phyloP scores from a whole-genome alignment of 2,329 filamentous ascomycete species.

The Verticillium klebahnii region DNA sequence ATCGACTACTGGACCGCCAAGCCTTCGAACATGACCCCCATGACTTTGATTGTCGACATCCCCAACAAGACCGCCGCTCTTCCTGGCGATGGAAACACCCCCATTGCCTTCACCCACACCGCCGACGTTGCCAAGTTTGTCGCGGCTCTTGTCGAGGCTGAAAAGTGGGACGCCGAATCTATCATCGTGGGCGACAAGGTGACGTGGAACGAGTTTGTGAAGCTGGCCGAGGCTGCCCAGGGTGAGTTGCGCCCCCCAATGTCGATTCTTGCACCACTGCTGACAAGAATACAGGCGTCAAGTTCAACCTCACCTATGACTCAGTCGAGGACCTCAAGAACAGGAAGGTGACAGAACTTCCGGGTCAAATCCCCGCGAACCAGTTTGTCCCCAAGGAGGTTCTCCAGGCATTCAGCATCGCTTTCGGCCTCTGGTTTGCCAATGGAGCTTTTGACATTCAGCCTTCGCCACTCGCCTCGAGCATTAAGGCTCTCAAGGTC shows the following conservation, averaged over 20 bases:
- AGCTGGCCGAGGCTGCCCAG: conserved; percentile 27
- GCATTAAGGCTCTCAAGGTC: conserved; percentile 18
- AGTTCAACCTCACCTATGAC: conserved; percentile 29
- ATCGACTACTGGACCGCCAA: conserved; percentile 38
- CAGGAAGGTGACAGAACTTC: conserved; percentile 29
- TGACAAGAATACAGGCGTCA: conserved; percentile 16
- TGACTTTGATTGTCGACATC: conserved; percentile 38
- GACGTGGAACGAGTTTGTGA: conserved; percentile 38
- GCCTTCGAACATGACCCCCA: conserved; percentile 30
- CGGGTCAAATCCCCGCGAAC: conserved; percentile 17
- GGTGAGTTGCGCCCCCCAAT: conserved; percentile 21
- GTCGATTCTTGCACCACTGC: too few relatives aligned
- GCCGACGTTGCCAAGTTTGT: conserved; percentile 43
- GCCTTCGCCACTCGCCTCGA: conserved; percentile 14
- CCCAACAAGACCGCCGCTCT: conserved; percentile 37
- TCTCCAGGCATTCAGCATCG: conserved; percentile 15
- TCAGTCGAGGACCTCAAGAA: conserved; percentile 23
- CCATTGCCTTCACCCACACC: conserved; percentile 41
- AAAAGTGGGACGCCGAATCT: conserved; percentile 35
- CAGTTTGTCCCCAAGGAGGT: conserved; percentile 17
- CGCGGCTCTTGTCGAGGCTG: conserved; percentile 31
- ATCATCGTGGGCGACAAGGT: conserved; percentile 32
- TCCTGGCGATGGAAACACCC: conserved; percentile 39
- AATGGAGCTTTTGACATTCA: conserved; percentile 15
- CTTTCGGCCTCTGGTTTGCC: conserved; percentile 17